Base-by-base conservation (phyloP, 148 eudicot species). In the Camellia japonica region DNA sequence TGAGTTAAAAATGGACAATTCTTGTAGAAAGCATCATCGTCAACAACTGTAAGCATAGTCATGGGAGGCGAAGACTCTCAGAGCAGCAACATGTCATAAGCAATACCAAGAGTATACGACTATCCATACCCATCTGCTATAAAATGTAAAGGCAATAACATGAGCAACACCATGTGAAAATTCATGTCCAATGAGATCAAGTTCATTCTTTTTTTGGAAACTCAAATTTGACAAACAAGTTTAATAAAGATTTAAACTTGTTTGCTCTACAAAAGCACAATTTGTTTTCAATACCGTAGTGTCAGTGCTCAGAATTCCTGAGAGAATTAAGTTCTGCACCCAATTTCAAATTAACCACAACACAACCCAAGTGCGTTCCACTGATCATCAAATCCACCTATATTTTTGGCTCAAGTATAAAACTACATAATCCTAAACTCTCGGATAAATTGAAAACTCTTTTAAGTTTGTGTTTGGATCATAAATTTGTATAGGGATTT, bases 31-130 rank as follows among this genome's bases (percentile, higher is more conserved):
- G 65, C 71, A 79, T 30, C 78, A 78, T 13, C 73, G 52, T 80
- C 80, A 79, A 79, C 85, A 86, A 75, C 83, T 80, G 71, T 59
- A 79, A 81, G 77, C 83, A 87, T 60, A 46, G 77, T 76, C 79
- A 78, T 70, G 71, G 82, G 72, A 68, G 65, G 67, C 43, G 78
- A 78, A 69, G 75, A 68, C 78, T 79, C 81, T 80, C 82, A 67
- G 69, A 56, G 74, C 85, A 82, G 85, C 89, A 77, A 76, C 86
- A 56, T 65, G 70, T 73, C 83, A 80, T 54, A 51, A 79, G 77
- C 78, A 87, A 64, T 76, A 72, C 70, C 74, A 68, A 77, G 69
- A 63, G 73, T 49, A 69, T 64, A 79, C 77, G 61, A 71, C 47
- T 63, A 54, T 70, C 71, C 16, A 64, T 41, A 72, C 55, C 75